phyloP scores from a whole-genome alignment of 805 yeast species.

The Kurtzmaniella fragi region DNA sequence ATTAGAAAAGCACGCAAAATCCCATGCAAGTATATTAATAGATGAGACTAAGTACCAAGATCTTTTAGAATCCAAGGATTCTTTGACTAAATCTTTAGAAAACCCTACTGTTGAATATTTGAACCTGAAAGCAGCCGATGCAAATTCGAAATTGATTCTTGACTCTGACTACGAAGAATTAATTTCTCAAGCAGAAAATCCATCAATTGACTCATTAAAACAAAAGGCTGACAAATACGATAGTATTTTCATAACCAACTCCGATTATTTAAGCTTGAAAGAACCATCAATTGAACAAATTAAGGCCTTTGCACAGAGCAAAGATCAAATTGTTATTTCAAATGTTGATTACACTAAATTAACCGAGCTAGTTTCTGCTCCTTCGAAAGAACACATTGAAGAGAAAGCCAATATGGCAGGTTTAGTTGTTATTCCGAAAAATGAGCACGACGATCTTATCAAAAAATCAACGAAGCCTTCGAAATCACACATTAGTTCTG shows the following conservation, averaged over 20 bases:
- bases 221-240: slow-evolving; percentile 19
- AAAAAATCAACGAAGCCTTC: slow-evolving; percentile 9
- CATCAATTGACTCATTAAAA: slow-evolving; percentile 14
- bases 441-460: slow-evolving; percentile 15
- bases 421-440: slow-evolving; percentile 8
- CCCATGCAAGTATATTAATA: neutral
- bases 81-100: neutral
- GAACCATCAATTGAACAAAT: slow-evolving; percentile 26
- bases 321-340: slow-evolving; percentile 12
- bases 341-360: slow-evolving; percentile 11
- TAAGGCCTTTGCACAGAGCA: slow-evolving; percentile 22
- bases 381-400: slow-evolving; percentile 11
- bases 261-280: slow-evolving; percentile 6
- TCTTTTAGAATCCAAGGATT: neutral
- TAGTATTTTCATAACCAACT: slow-evolving; percentile 2
- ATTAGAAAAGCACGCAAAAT: neutral
- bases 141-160: neutral
- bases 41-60: neutral
- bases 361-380: slow-evolving; percentile 8
- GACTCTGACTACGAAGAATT: neutral
- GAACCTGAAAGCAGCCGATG: slow-evolving; percentile 5
- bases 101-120: no score
- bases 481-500: slow-evolving; percentile 4
- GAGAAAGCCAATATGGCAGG: slow-evolving; percentile 8
- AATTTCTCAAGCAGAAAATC: neutral